Conservation (phyloP, 495 filamentous ascomycete genomes). For the Aspergillus steynii region DNA sequence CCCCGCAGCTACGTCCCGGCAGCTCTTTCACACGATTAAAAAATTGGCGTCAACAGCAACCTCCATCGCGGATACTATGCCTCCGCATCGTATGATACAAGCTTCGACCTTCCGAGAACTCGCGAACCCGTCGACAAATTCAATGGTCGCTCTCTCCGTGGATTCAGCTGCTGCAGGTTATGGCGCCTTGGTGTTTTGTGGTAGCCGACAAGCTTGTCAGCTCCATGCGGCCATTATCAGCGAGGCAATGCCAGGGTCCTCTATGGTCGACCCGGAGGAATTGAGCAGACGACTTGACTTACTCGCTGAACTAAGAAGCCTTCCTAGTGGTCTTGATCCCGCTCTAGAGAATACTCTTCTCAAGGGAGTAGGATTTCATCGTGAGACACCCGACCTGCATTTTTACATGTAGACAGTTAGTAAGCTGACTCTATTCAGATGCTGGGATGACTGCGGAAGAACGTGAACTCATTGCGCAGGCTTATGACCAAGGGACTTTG, state of each 20-base stretch:
- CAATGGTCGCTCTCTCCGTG: conserved; percentile 66
- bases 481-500: conserved; percentile 69
- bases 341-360: conserved; percentile 64
- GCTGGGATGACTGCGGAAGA: conserved; percentile 81
- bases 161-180: conserved; percentile 67
- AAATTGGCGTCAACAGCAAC: conserved; percentile 47
- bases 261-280: conserved; percentile 45
- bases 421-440: conserved; percentile 39
- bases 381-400: conserved; percentile 34
- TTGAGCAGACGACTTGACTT: conserved; percentile 64
- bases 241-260: conserved; percentile 54
- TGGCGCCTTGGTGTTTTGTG: conserved; percentile 76
- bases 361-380: conserved; percentile 76
- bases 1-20: conserved; percentile 58
- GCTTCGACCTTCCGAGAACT: conserved; percentile 61
- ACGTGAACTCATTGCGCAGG: conserved; percentile 69
- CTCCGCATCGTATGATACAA: conserved; percentile 51
- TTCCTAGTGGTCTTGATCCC: conserved; percentile 66
- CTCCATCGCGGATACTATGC: conserved; percentile 34
- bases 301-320: conserved; percentile 66
- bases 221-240: conserved; percentile 63
- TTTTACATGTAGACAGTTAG: neutral
- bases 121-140: conserved; percentile 63
- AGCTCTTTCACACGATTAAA: conserved; percentile 61
- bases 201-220: conserved; percentile 66